Evolutionary conservation across 75 land plant species (phyloP), one percentile per base, ranked within the genome.

Genomic region (Pseudotsuga menziesii): DNA sequence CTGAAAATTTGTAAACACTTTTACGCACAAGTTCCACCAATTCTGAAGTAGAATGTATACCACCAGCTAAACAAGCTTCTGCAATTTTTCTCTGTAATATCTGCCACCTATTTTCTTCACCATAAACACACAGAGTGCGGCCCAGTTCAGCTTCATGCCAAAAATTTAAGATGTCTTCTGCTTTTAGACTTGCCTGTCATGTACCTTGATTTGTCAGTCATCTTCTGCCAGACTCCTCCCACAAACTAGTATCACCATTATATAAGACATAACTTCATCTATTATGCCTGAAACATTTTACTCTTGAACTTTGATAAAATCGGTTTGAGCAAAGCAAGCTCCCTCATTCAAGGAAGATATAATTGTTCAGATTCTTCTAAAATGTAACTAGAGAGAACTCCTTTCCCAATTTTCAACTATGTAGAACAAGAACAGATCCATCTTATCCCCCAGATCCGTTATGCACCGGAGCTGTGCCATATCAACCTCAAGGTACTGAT

Each of bases 121-220:
- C 98, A 86, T 95, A 97, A 2, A 91, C 98, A 67, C 96, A 86
- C 71, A 97, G 36, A 61, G 92, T 86, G 14, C 89, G 85, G 1
- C 95, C 98, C 35, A 97, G 80, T 78, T 97, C 99, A 77, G 79
- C 60, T 72, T 91, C 99, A 22, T 98, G 93, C 99, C 99, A 97
- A 11, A 76, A 81, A 67, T 94, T 97, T 72, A 94, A n/a, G n/a
- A 71, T 95, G 72, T 93, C 91, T 54, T 88, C 91, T 76, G 98
- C 99, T 78, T 70, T 92, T 74, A 95, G 75, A 75, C 75, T 85
- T 80, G 85, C 95, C 95, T 92, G 88, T 63, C 80, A 90, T 74
- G 77, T n/a, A 64, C 78, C 81, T 75, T 26, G 5, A 13, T 17
- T 13, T 39, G 60, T 36, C 35, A 70, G 44, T 32, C 74, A 73